Evolutionary conservation across 2,329 filamentous ascomycete genomes (phyloP).

Genomic region (Grosmannia penicillata): DNA sequence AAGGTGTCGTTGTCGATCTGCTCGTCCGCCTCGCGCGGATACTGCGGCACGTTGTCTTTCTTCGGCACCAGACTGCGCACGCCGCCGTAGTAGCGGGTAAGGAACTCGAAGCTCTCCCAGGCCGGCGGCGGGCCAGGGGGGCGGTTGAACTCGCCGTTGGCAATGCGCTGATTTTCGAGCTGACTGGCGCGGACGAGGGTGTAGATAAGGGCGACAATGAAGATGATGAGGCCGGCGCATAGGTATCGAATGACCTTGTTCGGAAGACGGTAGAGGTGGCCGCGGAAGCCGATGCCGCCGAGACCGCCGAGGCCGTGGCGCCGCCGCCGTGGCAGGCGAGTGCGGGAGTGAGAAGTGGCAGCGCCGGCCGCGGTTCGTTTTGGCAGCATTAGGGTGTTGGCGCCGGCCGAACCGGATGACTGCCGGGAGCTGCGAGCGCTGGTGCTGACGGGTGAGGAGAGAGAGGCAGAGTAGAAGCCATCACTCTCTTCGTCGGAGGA

Average conservation of each 20-base stretch:
- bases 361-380: constrained; percentile 20
- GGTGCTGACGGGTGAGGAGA: constrained; percentile 27
- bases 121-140: constrained; percentile 47
- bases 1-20: constrained; percentile 24
- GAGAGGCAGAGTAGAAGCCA: constrained; percentile 20
- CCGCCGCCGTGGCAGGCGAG: background rate
- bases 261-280: constrained; percentile 46
- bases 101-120: constrained; percentile 77
- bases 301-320: constrained; percentile 10
- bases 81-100: constrained; percentile 83
- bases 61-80: constrained; percentile 55
- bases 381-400: constrained; percentile 28
- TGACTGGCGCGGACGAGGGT: constrained; percentile 61
- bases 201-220: constrained; percentile 63
- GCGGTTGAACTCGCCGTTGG: constrained; percentile 41
- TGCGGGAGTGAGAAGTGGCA: no score
- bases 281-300: constrained; percentile 9
- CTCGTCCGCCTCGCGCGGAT: constrained; percentile 53
- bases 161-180: constrained; percentile 47
- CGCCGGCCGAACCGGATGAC: constrained; percentile 27
- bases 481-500: constrained; percentile 27
- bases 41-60: constrained; percentile 61
- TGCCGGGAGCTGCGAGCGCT: constrained; percentile 35
- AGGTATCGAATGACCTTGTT: constrained; percentile 65
- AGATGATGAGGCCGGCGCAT: constrained; percentile 53